Percentiles rank a stretch among this genome's conserved stretches.
Evolutionary conservation across 2,329 filamentous ascomycete genomes (phyloP).

Genomic region (Escovopsis sp.): DNA sequence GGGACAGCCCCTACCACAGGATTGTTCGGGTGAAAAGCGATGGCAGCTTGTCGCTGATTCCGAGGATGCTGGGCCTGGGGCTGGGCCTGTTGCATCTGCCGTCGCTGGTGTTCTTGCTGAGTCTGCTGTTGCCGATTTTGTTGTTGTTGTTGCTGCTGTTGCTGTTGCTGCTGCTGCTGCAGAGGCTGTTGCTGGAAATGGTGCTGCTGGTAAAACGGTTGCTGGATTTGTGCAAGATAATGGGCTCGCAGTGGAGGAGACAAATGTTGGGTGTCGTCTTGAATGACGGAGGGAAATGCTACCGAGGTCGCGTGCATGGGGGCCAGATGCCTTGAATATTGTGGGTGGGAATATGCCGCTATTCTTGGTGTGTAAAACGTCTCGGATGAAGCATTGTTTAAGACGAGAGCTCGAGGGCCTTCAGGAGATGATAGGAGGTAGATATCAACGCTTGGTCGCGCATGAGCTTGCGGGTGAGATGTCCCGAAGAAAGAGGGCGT

Average conservation of each 20-base stretch:
- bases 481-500: not conserved
- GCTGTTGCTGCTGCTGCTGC: conserved; percentile 8
- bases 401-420: conserved; percentile 42
- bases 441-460: conserved; percentile 30
- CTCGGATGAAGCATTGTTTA: conserved; percentile 34
- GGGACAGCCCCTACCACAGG: conserved; percentile 20
- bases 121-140: conserved; percentile 13
- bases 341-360: conserved; percentile 10
- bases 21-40: conserved; percentile 24
- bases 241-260: no score
- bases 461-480: conserved; percentile 7
- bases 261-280: conserved; percentile 5
- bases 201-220: conserved; percentile 10
- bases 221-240: conserved; percentile 6
- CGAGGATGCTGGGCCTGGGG: conserved; percentile 15
- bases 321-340: no score
- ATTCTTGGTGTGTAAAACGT: conserved; percentile 35
- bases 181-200: no score
- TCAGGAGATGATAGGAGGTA: conserved; percentile 47
- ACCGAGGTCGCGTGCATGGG: not conserved
- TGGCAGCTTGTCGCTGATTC: conserved; percentile 6
- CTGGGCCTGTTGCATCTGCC: conserved; percentile 15
- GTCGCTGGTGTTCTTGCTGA: conserved; percentile 8
- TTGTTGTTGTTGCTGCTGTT: conserved; percentile 13
- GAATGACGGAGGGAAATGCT: conserved; percentile 8